These are phyloP conservation scores for Globisporangium cylindrosporum DNA, from an alignment of 352 stramenopile genomes.

Conservation along the genomic window DNA sequence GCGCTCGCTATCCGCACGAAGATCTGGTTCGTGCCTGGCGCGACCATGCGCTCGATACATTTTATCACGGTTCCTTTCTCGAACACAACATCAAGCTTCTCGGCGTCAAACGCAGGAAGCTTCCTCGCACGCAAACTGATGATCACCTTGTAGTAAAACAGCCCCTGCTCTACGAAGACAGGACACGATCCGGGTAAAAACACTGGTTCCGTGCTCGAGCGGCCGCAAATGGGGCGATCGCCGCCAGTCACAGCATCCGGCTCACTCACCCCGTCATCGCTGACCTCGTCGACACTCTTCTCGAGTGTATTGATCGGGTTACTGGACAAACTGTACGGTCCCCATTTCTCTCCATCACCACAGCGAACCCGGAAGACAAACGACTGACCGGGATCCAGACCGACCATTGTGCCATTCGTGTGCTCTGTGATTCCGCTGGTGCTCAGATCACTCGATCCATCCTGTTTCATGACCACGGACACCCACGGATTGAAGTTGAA, in stretches of 20 bases:
- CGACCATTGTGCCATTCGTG: constrained; percentile 66
- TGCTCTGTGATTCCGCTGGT: constrained; percentile 41
- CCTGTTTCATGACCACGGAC: constrained; percentile 49
- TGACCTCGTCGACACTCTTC: constrained; percentile 15
- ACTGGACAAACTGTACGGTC: constrained; percentile 66
- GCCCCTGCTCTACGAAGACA: constrained; percentile 50
- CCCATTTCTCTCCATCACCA: constrained; percentile 52
- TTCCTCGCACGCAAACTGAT: constrained; percentile 46
- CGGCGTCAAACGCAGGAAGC: constrained; percentile 42
- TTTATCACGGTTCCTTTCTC: constrained; percentile 54
- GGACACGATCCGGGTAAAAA: constrained; percentile 67
- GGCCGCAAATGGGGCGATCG: neutral
- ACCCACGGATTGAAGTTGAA: constrained; percentile 61
- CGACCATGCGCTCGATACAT: constrained; percentile 50
- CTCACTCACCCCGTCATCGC: neutral
- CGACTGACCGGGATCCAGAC: constrained; percentile 47
- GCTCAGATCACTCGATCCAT: constrained; percentile 36
- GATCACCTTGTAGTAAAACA: constrained; percentile 67
- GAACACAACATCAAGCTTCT: constrained; percentile 50
- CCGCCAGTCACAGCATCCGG: neutral
- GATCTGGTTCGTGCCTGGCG: constrained; percentile 57
- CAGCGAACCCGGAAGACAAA: constrained; percentile 69
- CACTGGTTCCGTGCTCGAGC: constrained; percentile 14
- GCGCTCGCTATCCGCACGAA: constrained; percentile 43
- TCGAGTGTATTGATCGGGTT: constrained; percentile 52